Evolutionary conservation across 2,329 filamentous ascomycete genomes (phyloP).

Genomic region (Boeremia lycopersici): DNA sequence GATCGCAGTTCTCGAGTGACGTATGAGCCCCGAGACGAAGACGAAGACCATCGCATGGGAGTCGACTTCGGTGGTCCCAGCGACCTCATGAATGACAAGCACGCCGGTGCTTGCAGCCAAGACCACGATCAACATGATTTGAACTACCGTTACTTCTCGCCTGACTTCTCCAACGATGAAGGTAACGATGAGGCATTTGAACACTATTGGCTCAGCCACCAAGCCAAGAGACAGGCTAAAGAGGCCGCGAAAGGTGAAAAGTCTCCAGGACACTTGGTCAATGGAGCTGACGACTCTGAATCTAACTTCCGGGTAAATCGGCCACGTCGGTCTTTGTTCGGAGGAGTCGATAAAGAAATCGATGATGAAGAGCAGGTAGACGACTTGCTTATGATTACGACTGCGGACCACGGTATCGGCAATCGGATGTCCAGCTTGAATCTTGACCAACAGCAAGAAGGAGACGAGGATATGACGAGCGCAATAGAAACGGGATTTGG

Average conservation of each 20-base stretch:
- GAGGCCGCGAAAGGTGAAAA: slow-evolving; percentile 7
- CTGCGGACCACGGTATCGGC: slow-evolving; percentile 4
- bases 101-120: neutral
- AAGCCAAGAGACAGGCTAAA: slow-evolving; percentile 1
- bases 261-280: slow-evolving; percentile 13
- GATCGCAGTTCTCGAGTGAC: no score
- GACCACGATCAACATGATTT: neutral
- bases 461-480: neutral
- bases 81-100: no score
- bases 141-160: slow-evolving; percentile 5
- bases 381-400: neutral
- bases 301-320: slow-evolving; percentile 15
- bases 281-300: slow-evolving; percentile 6
- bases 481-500: slow-evolving; percentile 11
- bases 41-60: no score
- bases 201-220: slow-evolving; percentile 5
- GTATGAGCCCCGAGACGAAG: no score
- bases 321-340: slow-evolving; percentile 25
- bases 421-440: slow-evolving; percentile 21
- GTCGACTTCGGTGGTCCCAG: no score
- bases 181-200: slow-evolving; percentile 16
- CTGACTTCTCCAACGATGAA: slow-evolving; percentile 25
- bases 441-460: slow-evolving; percentile 10
- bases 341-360: neutral
- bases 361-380: neutral